Conservation (phyloP, 805 yeast species). For the Metschnikowia arizonensis region DNA sequence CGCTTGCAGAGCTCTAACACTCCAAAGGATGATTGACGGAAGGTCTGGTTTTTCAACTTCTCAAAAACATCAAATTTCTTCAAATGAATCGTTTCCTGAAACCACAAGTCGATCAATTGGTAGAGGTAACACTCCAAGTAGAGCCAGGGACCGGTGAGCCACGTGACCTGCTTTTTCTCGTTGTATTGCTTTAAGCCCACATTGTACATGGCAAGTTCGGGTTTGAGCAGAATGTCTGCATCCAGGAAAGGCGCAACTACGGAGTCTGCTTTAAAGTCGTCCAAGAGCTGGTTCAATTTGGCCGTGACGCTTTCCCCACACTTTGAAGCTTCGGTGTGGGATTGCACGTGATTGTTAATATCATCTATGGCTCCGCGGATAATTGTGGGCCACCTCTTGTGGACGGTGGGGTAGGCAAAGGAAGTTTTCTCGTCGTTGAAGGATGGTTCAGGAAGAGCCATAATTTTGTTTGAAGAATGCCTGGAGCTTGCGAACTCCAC, state of each 20-base stretch:
- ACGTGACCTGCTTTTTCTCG: conserved; percentile 39
- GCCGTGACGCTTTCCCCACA: conserved; percentile 49
- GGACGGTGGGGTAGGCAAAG: conserved; percentile 78
- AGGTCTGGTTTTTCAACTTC: conserved; percentile 65
- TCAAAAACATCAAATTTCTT: conserved; percentile 66
- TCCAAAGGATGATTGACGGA: conserved; percentile 69
- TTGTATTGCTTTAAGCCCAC: conserved; percentile 40
- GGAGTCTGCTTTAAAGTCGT: conserved; percentile 39
- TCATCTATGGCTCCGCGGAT: conserved; percentile 66
- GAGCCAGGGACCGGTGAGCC: conserved; percentile 91
- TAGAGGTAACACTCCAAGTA: conserved; percentile 82
- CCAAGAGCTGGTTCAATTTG: conserved; percentile 41
- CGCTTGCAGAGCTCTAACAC: conserved; percentile 77
- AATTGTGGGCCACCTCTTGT: conserved; percentile 84
- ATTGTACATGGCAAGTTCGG: conserved; percentile 56
- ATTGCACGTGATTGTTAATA: conserved; percentile 28
- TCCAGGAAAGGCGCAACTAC: conserved; percentile 27
- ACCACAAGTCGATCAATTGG: conserved; percentile 57
- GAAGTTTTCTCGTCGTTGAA: conserved; percentile 67
- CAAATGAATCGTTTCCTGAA: conserved; percentile 19
- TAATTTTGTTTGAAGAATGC: conserved; percentile 12
- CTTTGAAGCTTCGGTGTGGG: conserved; percentile 19
- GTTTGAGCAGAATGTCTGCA: conserved; percentile 39
- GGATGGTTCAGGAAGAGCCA: conserved; percentile 50
- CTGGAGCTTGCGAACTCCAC: neutral